Evolutionary conservation across 805 yeast genomes (phyloP).

Genomic region (Saccharomycopsis sp.): DNA sequence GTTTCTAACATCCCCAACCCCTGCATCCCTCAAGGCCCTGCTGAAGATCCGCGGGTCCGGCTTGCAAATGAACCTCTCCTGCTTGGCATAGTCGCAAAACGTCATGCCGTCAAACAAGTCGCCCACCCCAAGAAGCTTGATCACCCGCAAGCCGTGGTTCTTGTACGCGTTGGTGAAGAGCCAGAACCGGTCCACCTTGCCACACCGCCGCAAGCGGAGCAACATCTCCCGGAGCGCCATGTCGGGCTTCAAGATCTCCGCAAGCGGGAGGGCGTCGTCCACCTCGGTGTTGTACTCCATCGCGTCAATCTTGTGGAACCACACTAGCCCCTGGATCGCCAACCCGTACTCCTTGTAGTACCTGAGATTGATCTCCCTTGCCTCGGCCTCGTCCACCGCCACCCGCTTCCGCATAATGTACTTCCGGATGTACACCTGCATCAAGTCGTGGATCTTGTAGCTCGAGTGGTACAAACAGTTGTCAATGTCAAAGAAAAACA

Average conservation of each 20-base stretch:
- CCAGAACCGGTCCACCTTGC: conserved; percentile 71
- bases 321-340: conserved; percentile 81
- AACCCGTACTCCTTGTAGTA: conserved; percentile 86
- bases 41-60: conserved; percentile 72
- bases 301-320: conserved; percentile 65
- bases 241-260: conserved; percentile 63
- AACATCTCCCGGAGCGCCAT: conserved; percentile 44
- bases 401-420: conserved; percentile 67
- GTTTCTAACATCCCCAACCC: conserved; percentile 37
- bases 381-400: conserved; percentile 59
- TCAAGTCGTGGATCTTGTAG: conserved; percentile 69
- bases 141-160: conserved; percentile 78
- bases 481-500: conserved; percentile 87
- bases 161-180: conserved; percentile 90
- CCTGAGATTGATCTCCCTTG: conserved; percentile 55
- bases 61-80: conserved; percentile 69
- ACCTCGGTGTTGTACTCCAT: conserved; percentile 80
- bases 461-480: conserved; percentile 79
- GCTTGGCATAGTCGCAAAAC: conserved; percentile 69
- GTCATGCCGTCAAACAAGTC: conserved; percentile 92
- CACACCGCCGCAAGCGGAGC: conserved; percentile 31
- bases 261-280: conserved; percentile 87
- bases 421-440: conserved; percentile 78
- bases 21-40: conserved; percentile 56
- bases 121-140: conserved; percentile 76